Evolutionary conservation across 148 eudicot genomes (phyloP).

Genomic region (Beta vulgaris): DNA sequence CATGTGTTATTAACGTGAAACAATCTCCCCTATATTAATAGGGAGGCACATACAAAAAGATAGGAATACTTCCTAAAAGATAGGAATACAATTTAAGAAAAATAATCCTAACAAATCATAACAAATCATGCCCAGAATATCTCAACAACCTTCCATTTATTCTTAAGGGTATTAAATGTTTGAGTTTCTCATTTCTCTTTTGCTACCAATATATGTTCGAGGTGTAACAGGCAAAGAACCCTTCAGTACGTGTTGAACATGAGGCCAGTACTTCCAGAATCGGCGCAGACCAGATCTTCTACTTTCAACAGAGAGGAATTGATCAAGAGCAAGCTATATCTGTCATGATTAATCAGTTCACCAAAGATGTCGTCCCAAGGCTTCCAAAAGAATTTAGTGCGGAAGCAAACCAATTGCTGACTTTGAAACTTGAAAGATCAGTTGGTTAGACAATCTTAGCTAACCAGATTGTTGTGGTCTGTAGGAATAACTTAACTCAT

Average conservation of each 20-base stretch:
- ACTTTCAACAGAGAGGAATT: constrained; percentile 83
- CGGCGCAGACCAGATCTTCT: constrained; percentile 90
- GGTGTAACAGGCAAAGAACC: constrained; percentile 68
- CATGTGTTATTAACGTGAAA: no score
- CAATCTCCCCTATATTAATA: no score
- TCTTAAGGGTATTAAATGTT: no score
- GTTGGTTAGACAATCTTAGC: constrained; percentile 90
- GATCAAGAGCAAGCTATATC: constrained; percentile 83
- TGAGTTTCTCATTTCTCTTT: neutral
- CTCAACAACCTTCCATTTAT: no score
- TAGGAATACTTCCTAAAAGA: no score
- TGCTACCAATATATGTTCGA: no score
- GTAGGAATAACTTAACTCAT: no score
- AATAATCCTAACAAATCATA: no score
- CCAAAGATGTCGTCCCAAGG: constrained; percentile 80
- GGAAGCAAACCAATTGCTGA: constrained; percentile 93
- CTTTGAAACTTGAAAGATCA: constrained; percentile 83
- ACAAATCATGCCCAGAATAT: no score
- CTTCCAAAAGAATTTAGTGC: constrained; percentile 92
- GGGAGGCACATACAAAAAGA: no score
- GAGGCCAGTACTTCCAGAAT: constrained; percentile 97
- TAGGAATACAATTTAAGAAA: no score
- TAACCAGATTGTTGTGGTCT: no score
- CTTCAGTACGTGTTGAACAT: constrained; percentile 66
- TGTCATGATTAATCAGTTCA: constrained; percentile 88